Base-by-base conservation (phyloP, 305 asterid genomes). In the Solanum aculeatissimum region DNA sequence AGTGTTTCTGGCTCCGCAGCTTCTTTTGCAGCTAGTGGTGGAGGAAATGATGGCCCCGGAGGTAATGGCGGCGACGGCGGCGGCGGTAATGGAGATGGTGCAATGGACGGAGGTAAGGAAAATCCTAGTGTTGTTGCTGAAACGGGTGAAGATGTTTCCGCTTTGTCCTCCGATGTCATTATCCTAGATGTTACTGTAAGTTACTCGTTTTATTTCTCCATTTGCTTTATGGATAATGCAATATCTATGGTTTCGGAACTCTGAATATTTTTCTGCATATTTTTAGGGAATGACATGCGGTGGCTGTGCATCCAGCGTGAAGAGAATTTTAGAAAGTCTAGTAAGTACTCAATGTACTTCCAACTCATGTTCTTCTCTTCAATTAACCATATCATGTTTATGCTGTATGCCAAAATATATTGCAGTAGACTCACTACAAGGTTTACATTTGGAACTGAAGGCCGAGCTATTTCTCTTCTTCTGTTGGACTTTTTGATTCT, bases 311-410 rank as follows among this genome's bases (percentile, higher is more conserved):
- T 91, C 92, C 23, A 97, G 98, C 68, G 99, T 97, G 84, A 94
- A 91, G 91, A 94, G 97, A 83, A 97, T 97, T 88, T 90, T 97
- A 84, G 99, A 97, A 89, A 94, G 94, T 89, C 99, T 92, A 92
- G 99, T 97, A 87, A 90, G 98, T 86, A 8, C 78, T 43, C 63
- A n/a, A 19, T 32, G 6, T 79, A 79, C 68, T 74, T 74, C 60
- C 42, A 71, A 21, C 51, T 42, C 35, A 51, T 23, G 18, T 27
- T 51, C 19, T 77, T 77, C 47, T 77, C 47, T 77, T 78, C 47
- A 78, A 53, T 51, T 53, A 18, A 51, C 65, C 47, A 23, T 77
- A 25, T 78, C 45, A 78, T 78, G 66, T 78, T 78, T 38, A 51
- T 51, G 82, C 47, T 51, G 27, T 53, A 11, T 25, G 65, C 82